These are phyloP conservation scores for Agaricus subrufescens DNA, from an alignment of 768 basidiomycete species.

Conservation along the genomic window DNA sequence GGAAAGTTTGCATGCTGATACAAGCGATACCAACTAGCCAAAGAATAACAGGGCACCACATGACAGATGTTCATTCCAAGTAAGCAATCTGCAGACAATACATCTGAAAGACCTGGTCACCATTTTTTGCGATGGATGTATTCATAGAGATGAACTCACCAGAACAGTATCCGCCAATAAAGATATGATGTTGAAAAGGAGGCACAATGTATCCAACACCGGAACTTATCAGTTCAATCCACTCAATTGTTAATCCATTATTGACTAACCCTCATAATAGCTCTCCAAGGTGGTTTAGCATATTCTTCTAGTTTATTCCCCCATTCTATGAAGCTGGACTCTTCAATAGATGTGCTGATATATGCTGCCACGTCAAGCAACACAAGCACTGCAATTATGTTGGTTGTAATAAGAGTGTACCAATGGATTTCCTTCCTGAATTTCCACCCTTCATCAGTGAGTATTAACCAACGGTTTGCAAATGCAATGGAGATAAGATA, in stretches of 20 bases:
- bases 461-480: neutral
- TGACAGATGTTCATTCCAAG: neutral
- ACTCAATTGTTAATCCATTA: neutral
- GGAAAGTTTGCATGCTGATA: neutral
- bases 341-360: neutral
- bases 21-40: slow-evolving; percentile 9
- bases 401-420: neutral
- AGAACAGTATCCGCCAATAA: neutral
- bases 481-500: neutral
- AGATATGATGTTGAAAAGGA: neutral
- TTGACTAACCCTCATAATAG: neutral
- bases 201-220: neutral
- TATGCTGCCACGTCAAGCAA: neutral
- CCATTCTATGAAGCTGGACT: neutral
- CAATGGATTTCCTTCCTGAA: slow-evolving; percentile 1
- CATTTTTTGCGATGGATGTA: neutral
- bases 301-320: neutral
- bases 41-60: slow-evolving; percentile 3
- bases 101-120: neutral
- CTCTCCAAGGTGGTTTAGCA: neutral
- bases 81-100: slow-evolving; percentile 9
- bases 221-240: neutral
- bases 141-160: neutral
- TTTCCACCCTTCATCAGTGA: slow-evolving; percentile 7
- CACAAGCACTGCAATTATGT: neutral